Base-by-base conservation (phyloP, 164 flowering plant species). In the Cinnamomum chago region DNA sequence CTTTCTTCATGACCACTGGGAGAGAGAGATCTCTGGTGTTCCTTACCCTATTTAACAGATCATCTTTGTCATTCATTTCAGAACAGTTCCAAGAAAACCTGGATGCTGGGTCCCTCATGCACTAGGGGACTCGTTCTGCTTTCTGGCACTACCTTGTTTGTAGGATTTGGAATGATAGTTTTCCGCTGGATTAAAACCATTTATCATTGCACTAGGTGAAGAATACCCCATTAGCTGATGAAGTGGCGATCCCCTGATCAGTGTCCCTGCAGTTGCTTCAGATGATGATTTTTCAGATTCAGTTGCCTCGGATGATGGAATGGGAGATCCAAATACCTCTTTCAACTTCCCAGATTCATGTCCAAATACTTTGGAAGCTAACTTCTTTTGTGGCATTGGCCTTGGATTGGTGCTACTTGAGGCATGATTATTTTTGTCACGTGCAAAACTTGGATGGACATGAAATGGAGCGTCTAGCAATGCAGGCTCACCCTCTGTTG, bases 211-310 rank as follows among this genome's bases (percentile, higher is more conserved):
- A 13, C 88, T 81, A 12, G 88, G 85, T 12, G 96, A 89, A 25
- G 87, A 73, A 79, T 93, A 91, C 23, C 94, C 98, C 94, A 89
- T 87, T 18, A 91, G 90, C 72, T 72, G 82, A 80, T 89, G 93
- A 70, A 91, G 93, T 5, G 90, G 91, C 0, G 91, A 84, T 70
- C 78, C 76, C 27, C 6, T 55, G 20, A 55, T 14, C 20, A 14
- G 60, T 55, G 60, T 55, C n/a, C 72, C 18, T 40, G 7, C 40
- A 3, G 40, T 68, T 10, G 25, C 71, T 27, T 67, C 47, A 33
- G 0, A 30, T 20, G 50, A 67, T 30, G 69, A 67, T n/a, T n/a
- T 35, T 23, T 68, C 71, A 40, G 55, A 68, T 11, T n/a, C 25
- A 9, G 71, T 6, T 40, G 24, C 23, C 11, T 68, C 22, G 1